Evolutionary conservation across 495 filamentous ascomycete species (phyloP).

Genomic region (Bathelium albidoporum): DNA sequence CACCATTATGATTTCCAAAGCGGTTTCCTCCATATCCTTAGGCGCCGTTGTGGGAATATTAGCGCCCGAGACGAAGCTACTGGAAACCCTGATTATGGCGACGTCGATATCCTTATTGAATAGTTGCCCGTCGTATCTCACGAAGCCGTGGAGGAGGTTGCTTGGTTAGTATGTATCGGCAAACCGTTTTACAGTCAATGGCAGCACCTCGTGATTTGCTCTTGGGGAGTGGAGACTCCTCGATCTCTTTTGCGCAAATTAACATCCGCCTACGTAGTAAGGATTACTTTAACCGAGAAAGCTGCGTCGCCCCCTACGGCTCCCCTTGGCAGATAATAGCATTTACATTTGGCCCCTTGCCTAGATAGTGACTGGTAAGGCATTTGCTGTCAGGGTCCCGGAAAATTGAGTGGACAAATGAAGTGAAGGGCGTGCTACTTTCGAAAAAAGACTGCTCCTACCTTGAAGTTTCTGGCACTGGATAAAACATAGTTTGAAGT

Average conservation of each 20-base stretch:
- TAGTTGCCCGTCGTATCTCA: background rate
- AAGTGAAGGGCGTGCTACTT: constrained; percentile 38
- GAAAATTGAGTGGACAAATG: constrained; percentile 43
- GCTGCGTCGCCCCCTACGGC: constrained; percentile 53
- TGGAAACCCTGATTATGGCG: constrained; percentile 27
- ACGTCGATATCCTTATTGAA: constrained; percentile 31
- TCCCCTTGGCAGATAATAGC: constrained; percentile 60
- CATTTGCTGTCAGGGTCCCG: constrained; percentile 48
- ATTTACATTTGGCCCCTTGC: constrained; percentile 49
- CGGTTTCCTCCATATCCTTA: background rate
- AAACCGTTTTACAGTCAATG: constrained; percentile 5
- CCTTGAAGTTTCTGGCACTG: constrained; percentile 51
- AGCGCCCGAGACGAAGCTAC: constrained; percentile 21
- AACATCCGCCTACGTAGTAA: constrained; percentile 47
- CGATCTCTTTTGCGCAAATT: constrained; percentile 44
- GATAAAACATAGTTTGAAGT: constrained; percentile 26
- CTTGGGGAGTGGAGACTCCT: constrained; percentile 8
- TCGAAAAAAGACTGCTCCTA: constrained; percentile 42
- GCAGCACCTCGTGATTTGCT: constrained; percentile 11
- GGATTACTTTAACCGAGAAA: constrained; percentile 43
- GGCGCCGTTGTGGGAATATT: constrained; percentile 1
- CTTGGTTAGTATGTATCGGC: background rate
- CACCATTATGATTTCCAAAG: constrained; percentile 15
- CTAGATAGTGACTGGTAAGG: constrained; percentile 49
- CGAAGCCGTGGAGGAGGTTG: constrained; percentile 3